Base-by-base conservation (phyloP, 805 yeast genomes). In the Debaryomyces prosopidis region DNA sequence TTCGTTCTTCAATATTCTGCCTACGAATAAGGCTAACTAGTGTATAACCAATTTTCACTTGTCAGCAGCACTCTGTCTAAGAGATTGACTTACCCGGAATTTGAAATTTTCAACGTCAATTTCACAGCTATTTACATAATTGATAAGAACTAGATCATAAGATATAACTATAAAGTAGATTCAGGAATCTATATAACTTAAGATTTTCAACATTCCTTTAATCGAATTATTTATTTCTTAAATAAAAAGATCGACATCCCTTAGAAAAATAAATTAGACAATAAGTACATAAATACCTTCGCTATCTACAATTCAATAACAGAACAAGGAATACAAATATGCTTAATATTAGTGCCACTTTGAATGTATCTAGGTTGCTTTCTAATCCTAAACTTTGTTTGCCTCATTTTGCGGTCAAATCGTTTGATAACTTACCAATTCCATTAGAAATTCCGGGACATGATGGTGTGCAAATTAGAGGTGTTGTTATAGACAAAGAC, bases 401-500 rank as follows among this genome's bases (percentile, higher is more conserved):
- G 17, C 96, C 96, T 0, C 87, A 84, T 38, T 27, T 77, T 18
- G 66, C 76, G 0, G 72, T 81, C 11, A 59, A 77, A 14, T 79
- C 82, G 0, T 85, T 86, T 53, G 83, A 80, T 53, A 77, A 79
- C 41, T 60, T 87, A 3, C 77, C 84, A 0, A 60, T 85, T 3
- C 88, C 94, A 0, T 51, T 79, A 18, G 43, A 26, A 38, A 67
- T 67, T 18, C 73, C 74, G 2, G 55, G 47, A 45, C 66, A 39
- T 14, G 59, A 59, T 2, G 46, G 45, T 1, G 55, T 56, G 7
- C 52, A 55, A 4, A 85, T 88, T 46, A 84, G 81, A 57, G 96
- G 90, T 0, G 76, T 91, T 1, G 92, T 94, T 0, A 71, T 94
- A 19, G 99, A 94, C 60, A 94, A 94, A 62, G 99, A 94, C 66